Base-by-base conservation (phyloP, 2,329 filamentous ascomycete genomes). In the Fusarium piperis region DNA sequence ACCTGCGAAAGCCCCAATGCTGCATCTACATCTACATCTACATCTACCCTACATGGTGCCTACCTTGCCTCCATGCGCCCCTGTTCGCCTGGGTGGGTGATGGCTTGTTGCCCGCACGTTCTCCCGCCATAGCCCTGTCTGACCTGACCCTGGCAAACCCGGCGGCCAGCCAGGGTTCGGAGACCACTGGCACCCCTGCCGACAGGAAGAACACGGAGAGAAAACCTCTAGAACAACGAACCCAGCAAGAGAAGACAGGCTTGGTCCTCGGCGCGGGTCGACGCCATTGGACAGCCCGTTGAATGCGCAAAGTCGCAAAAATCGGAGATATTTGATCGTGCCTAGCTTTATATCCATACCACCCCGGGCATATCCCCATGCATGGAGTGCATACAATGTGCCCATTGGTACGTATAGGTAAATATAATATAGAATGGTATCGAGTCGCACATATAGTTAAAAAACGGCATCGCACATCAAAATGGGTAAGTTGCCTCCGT, bases 21-120 rank as follows among this genome's bases (percentile, higher is more conserved):
- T 28, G 28, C n/a, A 46, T 18, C 18, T 23, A 15, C 7, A 58
- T 60, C n/a, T 32, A 33, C 35, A 15, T 16, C 28, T 35, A n/a
- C 35, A 39, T 62, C 55, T 68, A 68, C 66, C 66, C 66, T 68
- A 67, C 32, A 53, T 53, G 51, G 12, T 30, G n/a, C 18, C 26
- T 18, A 15, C 48, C 60, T 30, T 32, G 18, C 33, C 35, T 53
- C 41, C 30, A 52, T 36, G 23, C 28, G 59, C 66, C 64, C 67
- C 58, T 68, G 61, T 64, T 52, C 33, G 51, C 41, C 30, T 46
- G 12, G 32, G 28, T 23, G 52, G 56, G 33, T 33, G 48, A 60
- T 62, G 68, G 68, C 69, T 69, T 72, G 68, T 62, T 65, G 46
- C 56, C 59, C 68, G 69, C 69, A 71, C 69, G 65, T 62, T 65